phyloP scores from a whole-genome alignment of 106 monocot genomes.

The Apostasia shenzhenica region DNA sequence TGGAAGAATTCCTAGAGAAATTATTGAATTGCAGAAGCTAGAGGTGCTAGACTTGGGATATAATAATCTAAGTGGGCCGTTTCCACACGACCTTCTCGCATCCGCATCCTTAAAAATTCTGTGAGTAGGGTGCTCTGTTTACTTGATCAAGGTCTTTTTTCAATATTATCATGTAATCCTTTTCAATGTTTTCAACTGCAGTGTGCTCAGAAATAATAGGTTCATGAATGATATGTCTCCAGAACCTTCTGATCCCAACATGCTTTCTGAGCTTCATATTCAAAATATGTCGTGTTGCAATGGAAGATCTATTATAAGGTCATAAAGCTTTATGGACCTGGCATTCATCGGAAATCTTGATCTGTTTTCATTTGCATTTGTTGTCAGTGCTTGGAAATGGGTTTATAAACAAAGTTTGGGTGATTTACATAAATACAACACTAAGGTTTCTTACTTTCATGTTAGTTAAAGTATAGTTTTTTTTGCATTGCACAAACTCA shows the following conservation, averaged over 20 bases:
- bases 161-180: too few species aligned
- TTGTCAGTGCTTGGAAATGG: neutral
- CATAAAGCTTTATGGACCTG: neutral
- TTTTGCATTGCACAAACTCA: too few species aligned
- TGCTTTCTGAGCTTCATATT: slow-evolving; percentile 18
- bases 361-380: neutral
- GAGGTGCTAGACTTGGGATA: slow-evolving; percentile 38
- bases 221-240: slow-evolving; percentile 15
- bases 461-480: neutral
- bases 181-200: slow-evolving; percentile 4
- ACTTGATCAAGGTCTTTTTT: too few species aligned
- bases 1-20: slow-evolving; percentile 37
- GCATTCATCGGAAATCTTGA: neutral
- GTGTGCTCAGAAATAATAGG: slow-evolving; percentile 24
- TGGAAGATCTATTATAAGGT: slow-evolving; percentile 14
- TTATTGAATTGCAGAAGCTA: slow-evolving; percentile 27
- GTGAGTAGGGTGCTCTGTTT: slow-evolving; percentile 18
- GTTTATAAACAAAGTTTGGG: too few species aligned
- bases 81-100: slow-evolving; percentile 26
- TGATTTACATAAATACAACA: neutral
- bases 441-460: neutral
- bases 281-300: slow-evolving; percentile 6
- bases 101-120: slow-evolving; percentile 22
- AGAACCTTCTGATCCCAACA: slow-evolving; percentile 17
- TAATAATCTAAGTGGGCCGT: slow-evolving; percentile 36